These are phyloP conservation scores for Porogramme epimiltina DNA, from an alignment of 1,284 basidiomycete species.

Conservation along the genomic window DNA sequence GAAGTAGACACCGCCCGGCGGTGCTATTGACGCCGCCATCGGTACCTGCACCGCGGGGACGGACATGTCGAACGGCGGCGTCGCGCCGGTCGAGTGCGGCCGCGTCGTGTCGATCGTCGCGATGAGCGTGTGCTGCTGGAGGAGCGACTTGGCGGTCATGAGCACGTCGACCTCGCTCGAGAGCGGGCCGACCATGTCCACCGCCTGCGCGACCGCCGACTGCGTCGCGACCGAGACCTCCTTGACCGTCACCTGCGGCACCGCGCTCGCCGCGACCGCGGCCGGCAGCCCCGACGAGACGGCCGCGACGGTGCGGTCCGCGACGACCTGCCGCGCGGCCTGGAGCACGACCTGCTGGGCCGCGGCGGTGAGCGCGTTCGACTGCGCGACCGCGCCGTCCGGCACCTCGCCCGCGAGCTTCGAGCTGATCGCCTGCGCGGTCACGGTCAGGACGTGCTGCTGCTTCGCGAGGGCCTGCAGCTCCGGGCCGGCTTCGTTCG, in stretches of 20 bases:
- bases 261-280: conserved; percentile 33
- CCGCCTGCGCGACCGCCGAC: conserved; percentile 68
- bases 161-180: conserved; percentile 71
- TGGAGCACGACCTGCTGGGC: conserved; percentile 79
- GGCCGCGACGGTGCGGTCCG: conserved; percentile 50
- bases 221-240: conserved; percentile 79
- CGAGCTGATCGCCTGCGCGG: conserved; percentile 73
- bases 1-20: conserved; percentile 22
- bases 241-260: conserved; percentile 67
- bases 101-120: conserved; percentile 23
- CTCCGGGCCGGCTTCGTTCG: conserved; percentile 49
- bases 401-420: conserved; percentile 57
- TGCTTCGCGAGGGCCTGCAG: conserved; percentile 74
- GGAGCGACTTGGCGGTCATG: conserved; percentile 63
- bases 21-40: not conserved
- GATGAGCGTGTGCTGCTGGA: conserved; percentile 44
- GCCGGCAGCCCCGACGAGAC: conserved; percentile 44
- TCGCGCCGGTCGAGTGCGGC: conserved; percentile 28
- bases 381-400: conserved; percentile 43
- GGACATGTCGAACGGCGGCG: conserved; percentile 21
- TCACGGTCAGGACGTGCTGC: conserved; percentile 76
- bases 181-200: conserved; percentile 60
- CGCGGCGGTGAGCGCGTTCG: conserved; percentile 61
- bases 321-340: conserved; percentile 70
- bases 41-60: conserved; percentile 5